These are phyloP conservation scores for Mycena chlorophos DNA, from an alignment of 768 basidiomycete species.

Conservation along the genomic window DNA sequence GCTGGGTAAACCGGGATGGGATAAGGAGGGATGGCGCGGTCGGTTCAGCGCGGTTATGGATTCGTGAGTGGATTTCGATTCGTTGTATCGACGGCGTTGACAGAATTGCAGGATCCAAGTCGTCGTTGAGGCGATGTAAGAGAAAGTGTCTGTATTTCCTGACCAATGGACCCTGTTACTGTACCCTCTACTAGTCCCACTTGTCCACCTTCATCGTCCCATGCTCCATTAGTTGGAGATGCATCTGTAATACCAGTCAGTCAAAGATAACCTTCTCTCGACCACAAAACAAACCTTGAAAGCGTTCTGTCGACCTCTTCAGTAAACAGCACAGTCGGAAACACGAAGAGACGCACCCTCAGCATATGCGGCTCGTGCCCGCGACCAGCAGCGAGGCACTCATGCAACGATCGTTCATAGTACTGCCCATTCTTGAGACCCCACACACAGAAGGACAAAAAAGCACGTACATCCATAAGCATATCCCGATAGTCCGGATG, in stretches of 20 bases:
- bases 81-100: neutral
- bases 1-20: constrained; percentile 8
- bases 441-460: neutral
- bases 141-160: constrained; percentile 9
- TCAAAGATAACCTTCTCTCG: neutral
- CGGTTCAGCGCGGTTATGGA: constrained; percentile 9
- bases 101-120: neutral
- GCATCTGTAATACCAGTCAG: constrained; percentile 16
- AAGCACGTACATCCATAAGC: constrained; percentile 36
- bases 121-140: constrained; percentile 13
- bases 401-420: constrained; percentile 43
- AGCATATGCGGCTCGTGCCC: constrained; percentile 54
- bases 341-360: constrained; percentile 30
- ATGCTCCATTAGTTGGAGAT: constrained; percentile 36
- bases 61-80: constrained; percentile 9
- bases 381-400: constrained; percentile 44
- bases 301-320: constrained; percentile 20
- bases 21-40: constrained; percentile 11
- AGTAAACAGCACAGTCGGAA: neutral
- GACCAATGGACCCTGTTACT: neutral
- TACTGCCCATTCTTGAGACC: constrained; percentile 28
- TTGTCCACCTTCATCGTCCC: constrained; percentile 42
- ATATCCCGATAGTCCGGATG: constrained; percentile 48
- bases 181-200: constrained; percentile 33
- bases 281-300: constrained; percentile 20